Conservation (phyloP, 2,329 filamentous ascomycete species). For the Penicillium brasilianum region DNA sequence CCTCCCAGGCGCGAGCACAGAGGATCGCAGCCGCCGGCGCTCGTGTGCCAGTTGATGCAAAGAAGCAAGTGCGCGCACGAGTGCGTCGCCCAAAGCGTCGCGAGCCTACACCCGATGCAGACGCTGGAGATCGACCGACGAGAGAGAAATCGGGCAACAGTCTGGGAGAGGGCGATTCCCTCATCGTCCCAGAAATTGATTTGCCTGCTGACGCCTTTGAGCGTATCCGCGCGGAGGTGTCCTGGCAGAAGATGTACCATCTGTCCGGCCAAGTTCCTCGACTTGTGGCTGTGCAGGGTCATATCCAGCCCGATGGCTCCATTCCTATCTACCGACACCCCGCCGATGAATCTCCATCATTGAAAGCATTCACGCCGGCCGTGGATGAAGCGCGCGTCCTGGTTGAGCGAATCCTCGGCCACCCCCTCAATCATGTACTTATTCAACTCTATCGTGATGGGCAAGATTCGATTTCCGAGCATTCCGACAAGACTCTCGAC, state of each 20-base stretch:
- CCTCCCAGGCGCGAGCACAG: constrained; percentile 19
- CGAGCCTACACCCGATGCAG: constrained; percentile 19
- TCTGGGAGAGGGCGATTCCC: constrained; percentile 82
- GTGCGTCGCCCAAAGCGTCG: constrained; percentile 36
- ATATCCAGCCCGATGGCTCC: constrained; percentile 66
- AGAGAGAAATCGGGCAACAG: constrained; percentile 12
- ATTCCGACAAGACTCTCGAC: constrained; percentile 95
- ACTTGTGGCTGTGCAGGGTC: constrained; percentile 86
- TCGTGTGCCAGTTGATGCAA: constrained; percentile 18
- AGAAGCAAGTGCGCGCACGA: constrained; percentile 33
- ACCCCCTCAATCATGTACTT: constrained; percentile 85
- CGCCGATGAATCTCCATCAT: constrained; percentile 80
- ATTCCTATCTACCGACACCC: constrained; percentile 95
- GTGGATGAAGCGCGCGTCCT: constrained; percentile 70
- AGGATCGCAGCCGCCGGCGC: constrained; percentile 15
- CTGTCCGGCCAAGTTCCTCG: constrained; percentile 89
- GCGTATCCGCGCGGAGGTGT: constrained; percentile 72
- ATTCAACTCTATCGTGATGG: constrained; percentile 93
- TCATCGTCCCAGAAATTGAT: constrained; percentile 72
- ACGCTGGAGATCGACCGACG: background rate
- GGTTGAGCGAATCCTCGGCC: constrained; percentile 75
- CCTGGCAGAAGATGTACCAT: constrained; percentile 92
- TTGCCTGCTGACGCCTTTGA: constrained; percentile 67
- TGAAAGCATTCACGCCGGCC: constrained; percentile 75
- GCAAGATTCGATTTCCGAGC: constrained; percentile 91